These are phyloP conservation scores for Cyclotella kingstonii DNA, from an alignment of 108 stramenopile genomes.

Conservation along the genomic window DNA sequence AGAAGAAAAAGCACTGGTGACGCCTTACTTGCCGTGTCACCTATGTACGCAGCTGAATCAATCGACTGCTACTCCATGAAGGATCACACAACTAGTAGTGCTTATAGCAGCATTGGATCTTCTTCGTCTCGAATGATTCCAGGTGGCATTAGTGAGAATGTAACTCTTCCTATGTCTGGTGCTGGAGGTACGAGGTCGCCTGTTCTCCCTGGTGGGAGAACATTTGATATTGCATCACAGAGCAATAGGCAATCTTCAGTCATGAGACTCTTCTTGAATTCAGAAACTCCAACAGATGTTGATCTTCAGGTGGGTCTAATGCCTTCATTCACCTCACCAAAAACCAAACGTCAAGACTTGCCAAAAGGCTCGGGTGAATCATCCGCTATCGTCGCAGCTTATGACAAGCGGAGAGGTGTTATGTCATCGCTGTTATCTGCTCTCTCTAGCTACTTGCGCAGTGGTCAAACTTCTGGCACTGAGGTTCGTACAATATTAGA, in stretches of 20 bases:
- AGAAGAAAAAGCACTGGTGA: conserved; percentile 33
- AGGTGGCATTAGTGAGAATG: conserved; percentile 71
- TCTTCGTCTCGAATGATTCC: conserved; percentile 17
- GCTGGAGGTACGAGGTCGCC: conserved; percentile 27
- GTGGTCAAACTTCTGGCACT: conserved; percentile 25
- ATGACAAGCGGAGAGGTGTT: conserved; percentile 26
- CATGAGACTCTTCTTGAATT: conserved; percentile 57
- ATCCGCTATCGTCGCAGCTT: conserved; percentile 31
- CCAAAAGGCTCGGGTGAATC: conserved; percentile 8
- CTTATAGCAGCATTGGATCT: conserved; percentile 16
- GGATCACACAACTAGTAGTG: background rate
- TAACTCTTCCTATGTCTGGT: conserved; percentile 64
- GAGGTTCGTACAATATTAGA: conserved; percentile 24
- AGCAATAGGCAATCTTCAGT: conserved; percentile 17
- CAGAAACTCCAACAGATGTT: conserved; percentile 73
- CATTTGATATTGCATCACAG: conserved; percentile 62
- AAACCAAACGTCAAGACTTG: background rate
- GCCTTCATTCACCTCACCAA: conserved; percentile 51
- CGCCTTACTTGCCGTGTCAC: conserved; percentile 55
- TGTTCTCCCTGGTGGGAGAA: conserved; percentile 69
- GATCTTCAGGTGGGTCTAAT: conserved; percentile 68
- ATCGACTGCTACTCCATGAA: background rate
- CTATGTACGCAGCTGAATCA: conserved; percentile 52
- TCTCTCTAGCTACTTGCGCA: conserved; percentile 41
- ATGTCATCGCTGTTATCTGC: conserved; percentile 37